These are phyloP conservation scores for Taphrina flavorubra DNA, from an alignment of 1,139 yeast species.

Conservation along the genomic window DNA sequence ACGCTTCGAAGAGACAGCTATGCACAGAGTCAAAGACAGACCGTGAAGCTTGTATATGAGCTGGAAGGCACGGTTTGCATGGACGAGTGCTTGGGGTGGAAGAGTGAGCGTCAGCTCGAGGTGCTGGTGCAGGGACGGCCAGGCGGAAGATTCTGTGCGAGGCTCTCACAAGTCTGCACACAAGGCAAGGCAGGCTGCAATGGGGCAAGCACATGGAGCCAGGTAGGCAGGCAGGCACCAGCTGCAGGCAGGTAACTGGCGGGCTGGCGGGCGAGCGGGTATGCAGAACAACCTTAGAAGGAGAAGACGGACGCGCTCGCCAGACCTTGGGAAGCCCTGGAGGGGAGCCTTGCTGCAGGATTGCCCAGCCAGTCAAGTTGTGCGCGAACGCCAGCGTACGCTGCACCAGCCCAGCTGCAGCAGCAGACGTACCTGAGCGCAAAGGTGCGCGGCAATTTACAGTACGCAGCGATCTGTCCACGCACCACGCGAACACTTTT, in stretches of 20 bases:
- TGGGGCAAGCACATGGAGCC: not conserved
- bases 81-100: not conserved
- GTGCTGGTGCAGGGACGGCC: no score
- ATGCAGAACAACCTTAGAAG: not conserved
- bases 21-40: not conserved
- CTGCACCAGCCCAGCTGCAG: no score
- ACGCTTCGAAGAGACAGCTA: not conserved
- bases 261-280: not conserved
- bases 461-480: not conserved
- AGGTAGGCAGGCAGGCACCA: no score
- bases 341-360: not conserved
- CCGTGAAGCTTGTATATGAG: not conserved
- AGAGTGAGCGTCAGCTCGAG: not conserved
- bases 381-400: no score
- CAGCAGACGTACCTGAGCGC: no score
- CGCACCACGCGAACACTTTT: not conserved
- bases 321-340: not conserved
- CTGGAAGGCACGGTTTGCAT: not conserved
- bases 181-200: constrained; percentile 2
- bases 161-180: constrained; percentile 4
- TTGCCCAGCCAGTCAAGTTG: no score
- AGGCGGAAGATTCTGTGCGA: not conserved
- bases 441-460: no score
- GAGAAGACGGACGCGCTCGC: not conserved
- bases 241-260: no score